phyloP scores from a whole-genome alignment of 768 basidiomycete genomes.

The Serendipita vermifera region DNA sequence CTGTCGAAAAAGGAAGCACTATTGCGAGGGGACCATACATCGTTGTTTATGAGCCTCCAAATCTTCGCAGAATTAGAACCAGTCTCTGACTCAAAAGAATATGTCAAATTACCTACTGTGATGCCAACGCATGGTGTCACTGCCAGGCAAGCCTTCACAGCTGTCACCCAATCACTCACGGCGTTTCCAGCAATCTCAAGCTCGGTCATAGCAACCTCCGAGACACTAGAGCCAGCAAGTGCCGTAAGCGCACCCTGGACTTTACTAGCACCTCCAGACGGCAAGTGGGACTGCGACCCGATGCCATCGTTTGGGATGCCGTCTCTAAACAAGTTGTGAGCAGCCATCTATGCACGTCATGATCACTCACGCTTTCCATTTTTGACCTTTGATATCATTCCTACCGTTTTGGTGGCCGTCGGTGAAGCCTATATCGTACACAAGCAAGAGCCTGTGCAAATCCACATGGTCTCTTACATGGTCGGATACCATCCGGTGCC shows the following conservation, averaged over 20 bases:
- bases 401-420: background rate
- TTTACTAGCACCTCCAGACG: conserved; percentile 32
- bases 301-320: conserved; percentile 36
- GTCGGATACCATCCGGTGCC: too few relatives aligned
- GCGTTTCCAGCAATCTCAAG: conserved; percentile 27
- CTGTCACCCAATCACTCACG: conserved; percentile 33
- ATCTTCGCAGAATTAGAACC: too few relatives aligned
- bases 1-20: too few relatives aligned
- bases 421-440: background rate
- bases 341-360: background rate
- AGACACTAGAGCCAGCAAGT: conserved; percentile 30
- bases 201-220: conserved; percentile 36
- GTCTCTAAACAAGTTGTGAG: conserved; percentile 14
- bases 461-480: background rate
- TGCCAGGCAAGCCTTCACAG: conserved; percentile 34
- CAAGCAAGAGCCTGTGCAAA: background rate
- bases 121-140: conserved; percentile 33
- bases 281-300: conserved; percentile 36
- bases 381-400: background rate
- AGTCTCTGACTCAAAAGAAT: too few relatives aligned
- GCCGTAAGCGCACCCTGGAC: conserved; percentile 31
- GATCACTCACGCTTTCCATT: background rate
- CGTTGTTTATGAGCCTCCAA: too few relatives aligned
- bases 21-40: too few relatives aligned
- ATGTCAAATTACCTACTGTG: conserved; percentile 25